These are phyloP conservation scores for Hypoxylon fragiforme DNA, from an alignment of 495 filamentous ascomycete genomes.

Conservation along the genomic window DNA sequence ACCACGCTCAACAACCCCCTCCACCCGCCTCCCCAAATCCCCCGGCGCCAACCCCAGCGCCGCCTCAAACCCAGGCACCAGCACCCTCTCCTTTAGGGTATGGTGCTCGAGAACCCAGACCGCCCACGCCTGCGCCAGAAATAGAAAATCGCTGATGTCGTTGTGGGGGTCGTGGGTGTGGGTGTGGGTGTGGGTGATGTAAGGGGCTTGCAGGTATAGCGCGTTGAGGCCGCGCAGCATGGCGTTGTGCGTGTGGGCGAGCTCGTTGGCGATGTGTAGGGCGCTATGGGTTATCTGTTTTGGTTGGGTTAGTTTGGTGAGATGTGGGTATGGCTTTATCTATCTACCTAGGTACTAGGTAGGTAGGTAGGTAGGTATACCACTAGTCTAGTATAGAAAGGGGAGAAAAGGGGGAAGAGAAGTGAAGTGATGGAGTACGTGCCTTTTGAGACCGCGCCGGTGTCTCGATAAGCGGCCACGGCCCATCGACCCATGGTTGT, in stretches of 20 bases:
- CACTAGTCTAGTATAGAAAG: too few relatives aligned
- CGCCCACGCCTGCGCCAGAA: slow-evolving; percentile 39
- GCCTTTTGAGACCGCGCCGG: slow-evolving; percentile 33
- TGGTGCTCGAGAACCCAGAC: slow-evolving; percentile 40
- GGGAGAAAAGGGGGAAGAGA: not conserved
- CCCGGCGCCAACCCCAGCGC: slow-evolving; percentile 27
- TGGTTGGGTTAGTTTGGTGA: not conserved
- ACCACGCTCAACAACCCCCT: too few relatives aligned
- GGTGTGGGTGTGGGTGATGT: slow-evolving; percentile 24
- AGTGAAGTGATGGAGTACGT: not conserved
- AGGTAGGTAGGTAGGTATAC: not conserved
- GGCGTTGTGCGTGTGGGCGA: slow-evolving; percentile 52
- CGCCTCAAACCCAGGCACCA: slow-evolving; percentile 42
- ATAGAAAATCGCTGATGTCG: slow-evolving; percentile 46
- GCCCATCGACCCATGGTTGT: slow-evolving; percentile 41
- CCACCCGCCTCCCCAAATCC: slow-evolving; percentile 3
- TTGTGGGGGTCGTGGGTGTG: slow-evolving; percentile 6
- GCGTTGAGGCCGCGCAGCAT: slow-evolving; percentile 54
- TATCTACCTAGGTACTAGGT: not conserved
- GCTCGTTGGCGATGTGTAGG: slow-evolving; percentile 45
- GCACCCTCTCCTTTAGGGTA: slow-evolving; percentile 35
- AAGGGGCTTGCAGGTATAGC: slow-evolving; percentile 53
- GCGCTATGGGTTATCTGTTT: slow-evolving; percentile 28
- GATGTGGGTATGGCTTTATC: too few relatives aligned
- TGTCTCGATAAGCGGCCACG: slow-evolving; percentile 40